Base-by-base conservation (phyloP, 2,329 filamentous ascomycete species). In the Penicillium thymicola region DNA sequence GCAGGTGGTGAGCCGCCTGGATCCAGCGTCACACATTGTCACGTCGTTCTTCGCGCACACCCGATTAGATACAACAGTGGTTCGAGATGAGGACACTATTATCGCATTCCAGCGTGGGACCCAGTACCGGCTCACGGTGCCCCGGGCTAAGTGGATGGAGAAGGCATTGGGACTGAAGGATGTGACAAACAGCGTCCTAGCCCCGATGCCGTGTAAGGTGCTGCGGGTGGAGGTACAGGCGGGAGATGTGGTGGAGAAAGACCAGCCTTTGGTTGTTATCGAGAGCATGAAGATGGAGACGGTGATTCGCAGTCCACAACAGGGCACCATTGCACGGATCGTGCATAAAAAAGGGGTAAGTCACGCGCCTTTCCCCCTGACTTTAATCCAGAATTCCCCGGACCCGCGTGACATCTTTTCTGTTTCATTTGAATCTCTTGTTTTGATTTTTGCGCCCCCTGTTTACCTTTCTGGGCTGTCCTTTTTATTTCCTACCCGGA, bases 181-280 rank as follows among this genome's bases (percentile, higher is more conserved):
- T 68, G 82, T 83, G 0, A 81, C 86, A 7, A 92, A 93, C 58
- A 94, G 89, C 51, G 91, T 97, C 1, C 81, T 90, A 25, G 91
- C 94, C 23, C 94, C 94, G 0, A 99, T 99, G 94, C 94, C 94
- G 2, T 97, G 94, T 77, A 97, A 97, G 78, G 88, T 99, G 27
- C 77, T 99, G 59, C 86, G 90, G 63, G 94, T 97, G 46, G 90
- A 96, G 73, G 91, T 97, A 0, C 77, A 82, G 28, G 91, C 91
- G 65, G 94, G 94, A 0, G 85, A 96, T 61, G 76, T 75, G 45
- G 94, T 99, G 16, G 86, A 86, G 70, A 95, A 93, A 77, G 92
- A 93, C 44, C 86, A 93, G 55, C 86, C 91, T 7, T 78, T 99
- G 56, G 90, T 97, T 13, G 92, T 97, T 78, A 92, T 92, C 67